Conservation (phyloP, 768 basidiomycete genomes). For the Calocybe gangraenosa region DNA sequence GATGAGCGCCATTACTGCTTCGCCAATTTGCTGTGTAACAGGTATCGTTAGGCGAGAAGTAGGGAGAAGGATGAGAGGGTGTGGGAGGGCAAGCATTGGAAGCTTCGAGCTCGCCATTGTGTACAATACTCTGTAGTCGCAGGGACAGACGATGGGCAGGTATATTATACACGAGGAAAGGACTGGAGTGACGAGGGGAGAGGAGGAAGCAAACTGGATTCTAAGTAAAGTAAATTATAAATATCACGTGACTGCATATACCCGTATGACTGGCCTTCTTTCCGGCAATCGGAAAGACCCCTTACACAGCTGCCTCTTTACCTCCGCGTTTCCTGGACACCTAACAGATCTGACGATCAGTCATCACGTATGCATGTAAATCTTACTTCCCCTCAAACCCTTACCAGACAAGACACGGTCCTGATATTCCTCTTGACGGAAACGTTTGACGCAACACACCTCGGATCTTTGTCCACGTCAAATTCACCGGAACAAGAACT, state of each 20-base stretch:
- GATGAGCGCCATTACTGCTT: conserved; percentile 61
- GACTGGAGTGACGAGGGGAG: too few species aligned
- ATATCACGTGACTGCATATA: conserved; percentile 11
- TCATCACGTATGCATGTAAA: too few species aligned
- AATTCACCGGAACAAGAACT: too few species aligned
- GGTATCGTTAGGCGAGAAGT: conserved; percentile 66
- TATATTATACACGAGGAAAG: too few species aligned
- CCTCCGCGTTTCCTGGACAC: conserved; percentile 7
- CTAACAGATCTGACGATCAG: too few species aligned
- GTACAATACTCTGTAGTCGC: not conserved
- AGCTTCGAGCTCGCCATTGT: conserved; percentile 48
- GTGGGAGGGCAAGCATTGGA: conserved; percentile 63
- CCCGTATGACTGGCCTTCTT: conserved; percentile 2
- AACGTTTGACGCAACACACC: not conserved
- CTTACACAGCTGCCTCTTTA: not conserved
- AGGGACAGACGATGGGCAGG: conserved; percentile 2
- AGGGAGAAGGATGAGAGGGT: conserved; percentile 75
- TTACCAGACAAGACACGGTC: too few species aligned
- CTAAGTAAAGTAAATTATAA: not conserved
- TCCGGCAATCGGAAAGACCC: conserved; percentile 1
- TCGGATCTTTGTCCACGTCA: conserved; percentile 7
- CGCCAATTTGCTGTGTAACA: conserved; percentile 56
- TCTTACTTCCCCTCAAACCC: too few species aligned
- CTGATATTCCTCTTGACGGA: too few species aligned
- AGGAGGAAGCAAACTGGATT: too few species aligned